Conservation (phyloP, 208 protist genomes). For the Naegleria gruberi region DNA sequence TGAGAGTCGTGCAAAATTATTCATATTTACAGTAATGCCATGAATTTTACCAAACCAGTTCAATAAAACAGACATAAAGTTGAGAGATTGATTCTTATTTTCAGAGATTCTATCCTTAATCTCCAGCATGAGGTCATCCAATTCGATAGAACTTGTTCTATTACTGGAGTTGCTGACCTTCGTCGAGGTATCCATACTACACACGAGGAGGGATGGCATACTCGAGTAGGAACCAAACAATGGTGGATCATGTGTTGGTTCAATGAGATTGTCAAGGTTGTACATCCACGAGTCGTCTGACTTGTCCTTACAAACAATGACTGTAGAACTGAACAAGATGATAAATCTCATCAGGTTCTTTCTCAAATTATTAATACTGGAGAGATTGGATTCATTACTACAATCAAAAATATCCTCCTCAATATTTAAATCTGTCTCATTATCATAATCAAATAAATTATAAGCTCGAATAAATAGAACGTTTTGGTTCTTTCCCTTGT, state of each 20-base stretch:
- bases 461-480: background rate
- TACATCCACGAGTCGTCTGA: background rate
- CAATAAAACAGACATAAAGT: background rate
- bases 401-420: background rate
- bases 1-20: background rate
- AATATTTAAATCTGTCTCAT: background rate
- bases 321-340: background rate
- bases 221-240: background rate
- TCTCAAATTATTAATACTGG: background rate
- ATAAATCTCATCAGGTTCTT: background rate
- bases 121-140: background rate
- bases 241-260: background rate
- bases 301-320: background rate
- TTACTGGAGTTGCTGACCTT: background rate
- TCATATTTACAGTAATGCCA: background rate
- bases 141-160: background rate
- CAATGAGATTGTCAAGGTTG: background rate
- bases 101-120: background rate
- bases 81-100: background rate
- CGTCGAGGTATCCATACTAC: background rate
- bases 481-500: background rate
- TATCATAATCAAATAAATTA: background rate
- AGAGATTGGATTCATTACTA: background rate
- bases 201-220: background rate
- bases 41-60: constrained; percentile 15